phyloP scores from a whole-genome alignment of 768 basidiomycete species.

The Termitomyces eurrhizus region DNA sequence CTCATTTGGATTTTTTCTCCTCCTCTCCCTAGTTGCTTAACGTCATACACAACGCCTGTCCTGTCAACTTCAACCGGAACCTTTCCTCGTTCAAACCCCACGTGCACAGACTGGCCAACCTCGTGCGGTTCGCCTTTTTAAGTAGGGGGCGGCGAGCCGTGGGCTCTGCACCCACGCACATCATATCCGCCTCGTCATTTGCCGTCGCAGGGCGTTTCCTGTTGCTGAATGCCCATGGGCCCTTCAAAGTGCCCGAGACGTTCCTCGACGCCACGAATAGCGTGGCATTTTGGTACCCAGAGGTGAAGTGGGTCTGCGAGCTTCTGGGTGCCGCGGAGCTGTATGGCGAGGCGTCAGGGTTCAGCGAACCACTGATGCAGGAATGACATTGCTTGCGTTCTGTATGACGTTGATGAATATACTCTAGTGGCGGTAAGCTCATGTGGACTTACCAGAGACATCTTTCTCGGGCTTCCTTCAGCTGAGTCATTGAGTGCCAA shows the following conservation, averaged over 20 bases:
- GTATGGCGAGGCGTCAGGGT: constrained; percentile 15
- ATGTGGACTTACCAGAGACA: background rate
- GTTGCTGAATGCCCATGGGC: constrained; percentile 21
- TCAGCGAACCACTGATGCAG: constrained; percentile 1
- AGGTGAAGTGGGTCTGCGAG: constrained; percentile 25
- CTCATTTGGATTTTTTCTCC: background rate
- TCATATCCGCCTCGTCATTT: constrained; percentile 35
- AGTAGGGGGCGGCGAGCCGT: constrained; percentile 14
- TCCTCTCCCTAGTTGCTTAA: constrained; percentile 16
- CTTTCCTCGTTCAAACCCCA: constrained; percentile 41
- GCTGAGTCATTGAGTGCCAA: background rate
- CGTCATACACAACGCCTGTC: constrained; percentile 37
- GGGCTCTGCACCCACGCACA: constrained; percentile 21
- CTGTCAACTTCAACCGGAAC: constrained; percentile 38
- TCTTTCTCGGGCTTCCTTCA: background rate
- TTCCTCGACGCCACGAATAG: constrained; percentile 23
- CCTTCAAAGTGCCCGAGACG: constrained; percentile 28
- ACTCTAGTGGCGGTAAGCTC: background rate
- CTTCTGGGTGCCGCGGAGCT: constrained; percentile 15
- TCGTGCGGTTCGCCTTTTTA: constrained; percentile 23
- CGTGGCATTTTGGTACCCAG: constrained; percentile 15
- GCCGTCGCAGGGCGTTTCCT: constrained; percentile 31
- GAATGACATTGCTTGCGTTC: constrained; percentile 7
- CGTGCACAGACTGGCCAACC: constrained; percentile 31
- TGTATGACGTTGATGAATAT: background rate